A percentile compares a stretch with the other conserved stretches of the same genome.
These are phyloP conservation scores for Fusarium ramigenum DNA, from an alignment of 2,329 filamentous ascomycete species.

Conservation along the genomic window DNA sequence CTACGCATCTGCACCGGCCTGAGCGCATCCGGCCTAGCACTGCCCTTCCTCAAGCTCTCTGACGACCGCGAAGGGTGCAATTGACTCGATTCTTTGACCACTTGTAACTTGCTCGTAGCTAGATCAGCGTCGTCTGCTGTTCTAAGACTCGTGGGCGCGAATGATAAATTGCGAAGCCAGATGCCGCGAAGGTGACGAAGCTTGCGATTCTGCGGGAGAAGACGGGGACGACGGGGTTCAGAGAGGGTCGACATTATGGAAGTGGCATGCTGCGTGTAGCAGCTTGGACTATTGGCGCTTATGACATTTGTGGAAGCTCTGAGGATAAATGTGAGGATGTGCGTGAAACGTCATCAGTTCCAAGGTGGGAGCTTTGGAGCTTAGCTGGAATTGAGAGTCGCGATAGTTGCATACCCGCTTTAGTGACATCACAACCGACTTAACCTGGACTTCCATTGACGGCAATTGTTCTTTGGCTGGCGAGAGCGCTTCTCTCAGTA, in stretches of 20 bases:
- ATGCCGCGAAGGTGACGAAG: slow-evolving; percentile 88
- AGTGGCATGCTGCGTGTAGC: slow-evolving; percentile 33
- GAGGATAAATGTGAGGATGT: neutral
- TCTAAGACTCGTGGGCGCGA: slow-evolving; percentile 66
- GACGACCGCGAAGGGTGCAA: slow-evolving; percentile 67
- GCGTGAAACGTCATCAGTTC: slow-evolving; percentile 29
- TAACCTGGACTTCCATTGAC: neutral
- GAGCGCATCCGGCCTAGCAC: slow-evolving; percentile 51
- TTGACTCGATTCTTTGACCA: slow-evolving; percentile 57
- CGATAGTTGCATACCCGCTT: slow-evolving; percentile 43
- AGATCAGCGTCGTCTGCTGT: slow-evolving; percentile 84
- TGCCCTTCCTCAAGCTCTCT: slow-evolving; percentile 56
- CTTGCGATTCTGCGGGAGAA: slow-evolving; percentile 81
- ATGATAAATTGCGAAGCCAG: slow-evolving; percentile 84
- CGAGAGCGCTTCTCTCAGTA: neutral
- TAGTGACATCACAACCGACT: slow-evolving; percentile 20
- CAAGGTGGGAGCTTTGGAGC: slow-evolving; percentile 34
- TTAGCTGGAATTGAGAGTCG: slow-evolving; percentile 32
- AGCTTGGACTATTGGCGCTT: slow-evolving; percentile 18
- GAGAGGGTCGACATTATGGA: slow-evolving; percentile 49
- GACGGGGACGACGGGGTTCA: slow-evolving; percentile 57
- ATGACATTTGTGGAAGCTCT: slow-evolving; percentile 31
- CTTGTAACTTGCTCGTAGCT: slow-evolving; percentile 72
- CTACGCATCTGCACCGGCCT: slow-evolving; percentile 50
- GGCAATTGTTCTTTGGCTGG: neutral